These are phyloP conservation scores for Nitzschia putrida DNA, from an alignment of 108 stramenopile genomes.

Conservation along the genomic window DNA sequence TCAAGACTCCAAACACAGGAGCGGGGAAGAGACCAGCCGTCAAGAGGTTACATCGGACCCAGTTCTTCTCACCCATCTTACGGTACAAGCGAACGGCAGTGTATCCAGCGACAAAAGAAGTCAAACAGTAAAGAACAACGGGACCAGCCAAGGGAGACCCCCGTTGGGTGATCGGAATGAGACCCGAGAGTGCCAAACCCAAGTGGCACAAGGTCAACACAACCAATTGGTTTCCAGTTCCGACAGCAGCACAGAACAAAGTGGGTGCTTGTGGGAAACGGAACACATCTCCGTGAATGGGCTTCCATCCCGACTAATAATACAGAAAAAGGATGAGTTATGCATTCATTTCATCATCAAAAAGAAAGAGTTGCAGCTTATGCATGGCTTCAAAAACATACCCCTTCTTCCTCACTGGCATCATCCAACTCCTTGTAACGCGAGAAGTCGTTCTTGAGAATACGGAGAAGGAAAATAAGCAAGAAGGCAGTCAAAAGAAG, in stretches of 20 bases:
- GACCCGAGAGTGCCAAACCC: constrained; percentile 79
- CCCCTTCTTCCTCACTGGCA: constrained; percentile 93
- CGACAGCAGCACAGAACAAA: too few relatives aligned
- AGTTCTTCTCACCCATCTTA: constrained; percentile 90
- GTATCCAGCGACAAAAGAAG: too few relatives aligned
- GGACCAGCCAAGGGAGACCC: constrained; percentile 91
- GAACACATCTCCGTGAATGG: too few relatives aligned
- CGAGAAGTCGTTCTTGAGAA: too few relatives aligned
- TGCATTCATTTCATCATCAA: too few relatives aligned
- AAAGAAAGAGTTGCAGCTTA: too few relatives aligned
- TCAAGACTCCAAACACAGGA: constrained; percentile 81
- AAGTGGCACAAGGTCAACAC: constrained; percentile 81
- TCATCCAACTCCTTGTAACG: constrained; percentile 96
- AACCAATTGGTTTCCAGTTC: too few relatives aligned
- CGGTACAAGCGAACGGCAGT: too few relatives aligned
- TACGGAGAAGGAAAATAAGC: constrained; percentile 92
- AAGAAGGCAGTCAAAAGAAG: constrained; percentile 94
- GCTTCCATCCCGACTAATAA: too few relatives aligned
- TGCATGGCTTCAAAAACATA: constrained; percentile 31
- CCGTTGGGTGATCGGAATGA: constrained; percentile 89
- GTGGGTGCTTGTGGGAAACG: too few relatives aligned
- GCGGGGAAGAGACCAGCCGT: constrained; percentile 88
- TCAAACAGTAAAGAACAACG: too few relatives aligned
- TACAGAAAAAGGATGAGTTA: too few relatives aligned
- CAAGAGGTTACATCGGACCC: constrained; percentile 88